These are phyloP conservation scores for Globisporangium apiculatum DNA, from an alignment of 352 stramenopile species.

Conservation along the genomic window DNA sequence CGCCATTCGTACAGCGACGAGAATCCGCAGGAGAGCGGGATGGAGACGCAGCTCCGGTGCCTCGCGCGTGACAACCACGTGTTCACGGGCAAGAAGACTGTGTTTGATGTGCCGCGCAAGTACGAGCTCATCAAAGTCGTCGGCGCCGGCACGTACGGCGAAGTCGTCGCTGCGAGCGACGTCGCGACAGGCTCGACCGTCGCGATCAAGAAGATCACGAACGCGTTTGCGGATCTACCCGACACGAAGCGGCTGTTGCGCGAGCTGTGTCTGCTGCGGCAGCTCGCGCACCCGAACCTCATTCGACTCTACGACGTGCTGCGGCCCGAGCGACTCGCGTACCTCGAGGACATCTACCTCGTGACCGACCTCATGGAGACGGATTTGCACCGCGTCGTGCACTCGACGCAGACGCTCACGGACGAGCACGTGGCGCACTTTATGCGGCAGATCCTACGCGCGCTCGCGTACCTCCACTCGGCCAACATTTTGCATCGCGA, in stretches of 20 bases:
- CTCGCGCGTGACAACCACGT: conserved; percentile 55
- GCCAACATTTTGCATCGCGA: conserved; percentile 96
- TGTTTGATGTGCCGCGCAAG: conserved; percentile 74
- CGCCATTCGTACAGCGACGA: not conserved
- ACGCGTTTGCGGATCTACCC: conserved; percentile 68
- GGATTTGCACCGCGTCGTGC: conserved; percentile 88
- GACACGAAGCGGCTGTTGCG: conserved; percentile 92
- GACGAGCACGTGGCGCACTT: conserved; percentile 94
- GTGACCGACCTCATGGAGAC: conserved; percentile 96
- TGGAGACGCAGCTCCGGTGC: conserved; percentile 24
- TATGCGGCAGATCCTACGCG: conserved; percentile 95
- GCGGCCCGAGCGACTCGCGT: conserved; percentile 86
- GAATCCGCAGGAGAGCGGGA: conserved; percentile 17
- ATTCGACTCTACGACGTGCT: conserved; percentile 93
- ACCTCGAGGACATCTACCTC: conserved; percentile 96
- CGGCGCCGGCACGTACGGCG: conserved; percentile 66
- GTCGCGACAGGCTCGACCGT: conserved; percentile 80
- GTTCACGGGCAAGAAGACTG: conserved; percentile 56
- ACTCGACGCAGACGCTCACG: conserved; percentile 86
- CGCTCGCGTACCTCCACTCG: conserved; percentile 96
- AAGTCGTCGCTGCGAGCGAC: conserved; percentile 79
- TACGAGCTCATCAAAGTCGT: conserved; percentile 82
- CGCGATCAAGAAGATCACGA: conserved; percentile 93
- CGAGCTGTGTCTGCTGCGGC: conserved; percentile 87
- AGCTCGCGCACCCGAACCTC: conserved; percentile 88